Evolutionary conservation across 2,329 filamentous ascomycete species (phyloP).

Genomic region (Coniochaeta sp.): DNA sequence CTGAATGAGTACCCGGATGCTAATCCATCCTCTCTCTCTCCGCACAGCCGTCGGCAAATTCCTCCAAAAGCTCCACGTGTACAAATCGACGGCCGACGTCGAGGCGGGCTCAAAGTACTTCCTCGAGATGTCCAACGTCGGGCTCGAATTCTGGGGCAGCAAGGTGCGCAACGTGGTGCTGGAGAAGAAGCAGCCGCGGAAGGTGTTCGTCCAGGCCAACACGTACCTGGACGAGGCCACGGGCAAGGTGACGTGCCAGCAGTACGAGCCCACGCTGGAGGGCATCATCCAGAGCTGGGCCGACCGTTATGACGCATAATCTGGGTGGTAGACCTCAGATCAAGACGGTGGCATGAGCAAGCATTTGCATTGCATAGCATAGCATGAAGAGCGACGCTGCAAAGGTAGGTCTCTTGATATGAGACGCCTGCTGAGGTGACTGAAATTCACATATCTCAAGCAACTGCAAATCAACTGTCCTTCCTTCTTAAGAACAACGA

Average conservation of each 20-base stretch:
- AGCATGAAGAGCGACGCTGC: too few species aligned
- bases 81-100: constrained; percentile 84
- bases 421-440: too few species aligned
- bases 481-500: too few species aligned
- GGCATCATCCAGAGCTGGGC: constrained; percentile 81
- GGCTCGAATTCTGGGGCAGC: constrained; percentile 73
- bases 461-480: too few species aligned
- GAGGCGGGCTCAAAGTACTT: constrained; percentile 74
- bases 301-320: constrained; percentile 30
- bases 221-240: constrained; percentile 63
- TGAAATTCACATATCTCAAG: too few species aligned
- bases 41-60: constrained; percentile 68
- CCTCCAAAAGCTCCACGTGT: constrained; percentile 86
- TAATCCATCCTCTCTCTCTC: constrained; percentile 1
- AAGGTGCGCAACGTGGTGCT: constrained; percentile 72
- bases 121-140: constrained; percentile 74
- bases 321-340: background rate
- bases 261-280: constrained; percentile 75
- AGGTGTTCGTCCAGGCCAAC: constrained; percentile 92
- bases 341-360: constrained; percentile 20
- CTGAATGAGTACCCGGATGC: background rate
- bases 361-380: background rate
- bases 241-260: constrained; percentile 68
- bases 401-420: too few species aligned
- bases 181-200: constrained; percentile 72